Percentiles rank a stretch among this genome's conserved stretches.
These are phyloP conservation scores for Oropetium thomaeum DNA, from an alignment of 176 grass and related monocot species.

Conservation along the genomic window DNA sequence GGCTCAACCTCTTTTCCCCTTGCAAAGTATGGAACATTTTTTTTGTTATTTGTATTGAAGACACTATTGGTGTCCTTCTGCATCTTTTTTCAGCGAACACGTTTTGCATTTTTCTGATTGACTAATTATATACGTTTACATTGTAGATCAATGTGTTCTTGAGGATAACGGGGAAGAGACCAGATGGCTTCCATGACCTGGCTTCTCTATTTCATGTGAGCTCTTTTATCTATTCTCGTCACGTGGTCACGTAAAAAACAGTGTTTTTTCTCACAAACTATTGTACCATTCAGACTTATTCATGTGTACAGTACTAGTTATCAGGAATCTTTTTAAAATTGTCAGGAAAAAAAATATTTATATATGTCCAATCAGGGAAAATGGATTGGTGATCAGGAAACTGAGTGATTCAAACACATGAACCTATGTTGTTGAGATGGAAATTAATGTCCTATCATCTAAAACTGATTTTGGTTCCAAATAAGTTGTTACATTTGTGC, in stretches of 20 bases:
- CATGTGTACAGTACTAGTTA: neutral
- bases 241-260: neutral
- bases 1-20: slow-evolving; percentile 90
- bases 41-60: neutral
- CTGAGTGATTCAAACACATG: neutral
- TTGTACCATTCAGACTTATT: neutral
- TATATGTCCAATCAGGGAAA: too few relatives aligned
- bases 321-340: neutral
- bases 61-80: neutral
- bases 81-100: too few relatives aligned
- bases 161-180: slow-evolving; percentile 89
- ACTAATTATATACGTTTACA: neutral
- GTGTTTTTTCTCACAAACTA: neutral
- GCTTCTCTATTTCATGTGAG: slow-evolving; percentile 99
- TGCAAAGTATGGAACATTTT: slow-evolving; percentile 66
- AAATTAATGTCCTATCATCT: neutral
- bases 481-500: neutral
- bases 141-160: slow-evolving; percentile 92
- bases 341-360: neutral
- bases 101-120: neutral
- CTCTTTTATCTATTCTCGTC: slow-evolving; percentile 7
- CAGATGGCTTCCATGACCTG: slow-evolving; percentile 87
- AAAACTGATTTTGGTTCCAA: neutral
- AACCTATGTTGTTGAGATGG: neutral
- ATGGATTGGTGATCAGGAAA: neutral